Conservation (phyloP, 2,329 filamentous ascomycete genomes). For the Talaromyces sp. region DNA sequence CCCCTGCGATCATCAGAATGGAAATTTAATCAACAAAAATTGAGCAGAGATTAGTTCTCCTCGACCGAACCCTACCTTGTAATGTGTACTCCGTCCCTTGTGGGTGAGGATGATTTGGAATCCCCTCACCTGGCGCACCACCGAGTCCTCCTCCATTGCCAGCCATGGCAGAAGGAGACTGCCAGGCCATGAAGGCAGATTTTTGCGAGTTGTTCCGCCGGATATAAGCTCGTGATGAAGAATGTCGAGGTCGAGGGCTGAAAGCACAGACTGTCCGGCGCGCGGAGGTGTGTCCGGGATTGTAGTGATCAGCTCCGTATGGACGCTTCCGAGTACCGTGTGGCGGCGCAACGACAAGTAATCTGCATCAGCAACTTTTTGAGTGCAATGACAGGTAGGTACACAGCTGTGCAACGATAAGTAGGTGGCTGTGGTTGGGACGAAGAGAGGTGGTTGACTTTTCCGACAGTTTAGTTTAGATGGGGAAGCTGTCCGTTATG, state of each 20-base stretch:
- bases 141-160: constrained; percentile 53
- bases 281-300: constrained; percentile 3
- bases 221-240: not conserved
- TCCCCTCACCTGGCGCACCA: constrained; percentile 39
- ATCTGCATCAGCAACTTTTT: not conserved
- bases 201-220: not conserved
- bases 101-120: constrained; percentile 43
- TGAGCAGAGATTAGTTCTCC: not conserved
- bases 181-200: constrained; percentile 60
- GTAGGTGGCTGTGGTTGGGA: not conserved
- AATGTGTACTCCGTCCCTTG: constrained; percentile 69
- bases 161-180: constrained; percentile 62
- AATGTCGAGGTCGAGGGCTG: not conserved
- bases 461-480: not conserved
- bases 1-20: constrained; percentile 54
- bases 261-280: constrained; percentile 3
- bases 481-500: constrained; percentile 9
- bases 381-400: not conserved
- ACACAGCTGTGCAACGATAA: not conserved
- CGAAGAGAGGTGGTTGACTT: constrained; percentile 1
- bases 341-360: not conserved
- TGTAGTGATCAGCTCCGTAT: constrained; percentile 8
- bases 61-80: constrained; percentile 54
- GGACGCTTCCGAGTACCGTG: not conserved
- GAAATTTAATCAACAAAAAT: not conserved